Evolutionary conservation across 177 flowering plant genomes (phyloP).

Genomic region (Telopea speciosissima): DNA sequence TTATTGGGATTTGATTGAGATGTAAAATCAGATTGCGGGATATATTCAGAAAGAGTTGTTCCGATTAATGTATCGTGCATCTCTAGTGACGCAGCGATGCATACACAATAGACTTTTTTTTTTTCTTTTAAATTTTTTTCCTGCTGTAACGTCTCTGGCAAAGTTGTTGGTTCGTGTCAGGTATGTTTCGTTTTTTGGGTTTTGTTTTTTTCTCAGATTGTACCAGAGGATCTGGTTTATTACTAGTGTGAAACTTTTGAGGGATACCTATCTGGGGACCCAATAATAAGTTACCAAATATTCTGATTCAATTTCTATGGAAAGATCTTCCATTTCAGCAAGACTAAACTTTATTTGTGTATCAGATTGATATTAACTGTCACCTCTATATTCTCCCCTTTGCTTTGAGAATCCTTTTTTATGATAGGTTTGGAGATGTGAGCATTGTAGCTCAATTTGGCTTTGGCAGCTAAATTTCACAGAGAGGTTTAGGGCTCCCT

Average conservation of each 20-base stretch:
- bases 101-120: conserved; percentile 24
- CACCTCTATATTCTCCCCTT: background rate
- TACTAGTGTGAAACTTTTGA: conserved; percentile 50
- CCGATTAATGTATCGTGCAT: conserved; percentile 24
- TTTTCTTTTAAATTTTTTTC: conserved; percentile 14
- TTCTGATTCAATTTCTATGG: conserved; percentile 26
- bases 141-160: conserved; percentile 31
- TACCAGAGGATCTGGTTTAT: conserved; percentile 39
- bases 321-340: background rate
- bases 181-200: conserved; percentile 27
- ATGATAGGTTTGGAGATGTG: background rate
- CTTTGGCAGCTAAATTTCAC: no score
- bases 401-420: background rate
- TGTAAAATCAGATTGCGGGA: conserved; percentile 66
- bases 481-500: no score
- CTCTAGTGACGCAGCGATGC: conserved; percentile 26
- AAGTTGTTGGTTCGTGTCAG: conserved; percentile 33
- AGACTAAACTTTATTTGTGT: conserved; percentile 1
- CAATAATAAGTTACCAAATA: conserved; percentile 36
- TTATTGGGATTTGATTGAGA: conserved; percentile 55
- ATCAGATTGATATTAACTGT: background rate
- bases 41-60: conserved; percentile 40
- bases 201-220: conserved; percentile 34
- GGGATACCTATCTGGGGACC: conserved; percentile 38
- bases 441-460: background rate